Evolutionary conservation across 345 rosid species (phyloP), one percentile per base, ranked within the genome.

Genomic region (Lepidium didymum): DNA sequence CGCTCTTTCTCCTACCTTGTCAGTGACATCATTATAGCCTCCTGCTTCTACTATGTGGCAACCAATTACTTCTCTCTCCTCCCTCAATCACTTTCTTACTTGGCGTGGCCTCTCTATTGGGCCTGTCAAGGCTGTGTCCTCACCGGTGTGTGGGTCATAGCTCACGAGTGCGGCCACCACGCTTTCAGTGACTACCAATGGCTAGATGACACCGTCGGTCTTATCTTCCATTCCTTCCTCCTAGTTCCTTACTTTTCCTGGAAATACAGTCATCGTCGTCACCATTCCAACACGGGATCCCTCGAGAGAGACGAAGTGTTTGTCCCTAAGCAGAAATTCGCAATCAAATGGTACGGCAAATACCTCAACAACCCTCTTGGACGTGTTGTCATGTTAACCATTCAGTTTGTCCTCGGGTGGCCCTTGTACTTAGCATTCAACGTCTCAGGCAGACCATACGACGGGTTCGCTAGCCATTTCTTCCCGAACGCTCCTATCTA

Each of bases 141-240:
- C 14, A 88, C 95, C 1, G 94, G 96, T 10, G 77, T 88, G 53
- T 90, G 97, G 97, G 96, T 93, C 47, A 69, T 93, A 43, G 96
- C 92, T 3, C 98, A 93, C 12, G 98, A 93, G 65, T 93, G 98
- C 2, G 97, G 98, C 57, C 98, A 93, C 78, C 96, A 93, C 23
- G 96, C 98, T 50, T 90, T 93, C 79, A 93, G 98, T 46, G 91
- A 88, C 49, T 84, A 88, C 76, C 92, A 90, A 3, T 90, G 89
- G 96, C 84, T 90, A 0, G 97, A 93, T 44, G 92, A 93, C 79
- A 72, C 80, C 0, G 92, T 93, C 10, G 98, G 98, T 65, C 83
- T 90, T 13, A 34, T 86, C 78, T 82, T 90, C 67, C 98, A 93
- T 73, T 93, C 98, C 1, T 68, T 56, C 47, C 91, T 93, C 72